phyloP scores from a whole-genome alignment of 2,329 filamentous ascomycete species.

The Aureobasidium sp. region DNA sequence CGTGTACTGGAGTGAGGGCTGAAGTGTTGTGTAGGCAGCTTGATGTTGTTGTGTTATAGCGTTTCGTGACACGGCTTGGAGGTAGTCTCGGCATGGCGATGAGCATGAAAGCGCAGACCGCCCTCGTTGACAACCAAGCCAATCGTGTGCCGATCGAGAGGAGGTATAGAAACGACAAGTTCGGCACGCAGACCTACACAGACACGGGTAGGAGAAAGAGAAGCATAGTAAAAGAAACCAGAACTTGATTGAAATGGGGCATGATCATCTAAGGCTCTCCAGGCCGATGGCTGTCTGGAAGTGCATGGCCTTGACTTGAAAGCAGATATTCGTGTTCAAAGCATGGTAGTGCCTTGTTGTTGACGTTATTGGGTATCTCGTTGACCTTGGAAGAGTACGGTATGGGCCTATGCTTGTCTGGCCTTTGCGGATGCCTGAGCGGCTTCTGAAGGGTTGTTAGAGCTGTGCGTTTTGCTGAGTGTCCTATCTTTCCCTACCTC shows the following conservation, averaged over 20 bases:
- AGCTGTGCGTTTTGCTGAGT: background rate
- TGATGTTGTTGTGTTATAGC: background rate
- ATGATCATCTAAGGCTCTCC: slow-evolving; percentile 9
- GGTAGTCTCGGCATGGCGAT: background rate
- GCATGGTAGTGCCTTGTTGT: background rate
- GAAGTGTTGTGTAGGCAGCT: background rate
- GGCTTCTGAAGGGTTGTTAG: slow-evolving; percentile 17
- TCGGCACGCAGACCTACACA: background rate
- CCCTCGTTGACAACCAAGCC: background rate
- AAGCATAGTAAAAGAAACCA: slow-evolving; percentile 6
- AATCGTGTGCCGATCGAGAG: background rate
- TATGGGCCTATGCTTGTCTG: slow-evolving; percentile 20
- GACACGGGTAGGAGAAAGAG: background rate
- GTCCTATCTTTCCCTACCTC: slow-evolving; percentile 48
- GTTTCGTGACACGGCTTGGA: too few relatives aligned
- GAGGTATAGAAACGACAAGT: background rate
- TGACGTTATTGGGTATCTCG: slow-evolving; percentile 6
- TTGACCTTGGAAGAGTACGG: background rate
- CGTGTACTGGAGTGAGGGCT: background rate
- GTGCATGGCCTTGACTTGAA: background rate
- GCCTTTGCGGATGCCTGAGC: slow-evolving; percentile 27
- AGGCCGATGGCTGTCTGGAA: background rate
- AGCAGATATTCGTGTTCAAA: slow-evolving; percentile 4
- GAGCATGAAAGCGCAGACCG: background rate
- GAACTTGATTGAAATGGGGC: slow-evolving; percentile 9